These are phyloP conservation scores for Paramecium pentaurelia DNA, from an alignment of 73 alveolate genomes.

Conservation along the genomic window DNA sequence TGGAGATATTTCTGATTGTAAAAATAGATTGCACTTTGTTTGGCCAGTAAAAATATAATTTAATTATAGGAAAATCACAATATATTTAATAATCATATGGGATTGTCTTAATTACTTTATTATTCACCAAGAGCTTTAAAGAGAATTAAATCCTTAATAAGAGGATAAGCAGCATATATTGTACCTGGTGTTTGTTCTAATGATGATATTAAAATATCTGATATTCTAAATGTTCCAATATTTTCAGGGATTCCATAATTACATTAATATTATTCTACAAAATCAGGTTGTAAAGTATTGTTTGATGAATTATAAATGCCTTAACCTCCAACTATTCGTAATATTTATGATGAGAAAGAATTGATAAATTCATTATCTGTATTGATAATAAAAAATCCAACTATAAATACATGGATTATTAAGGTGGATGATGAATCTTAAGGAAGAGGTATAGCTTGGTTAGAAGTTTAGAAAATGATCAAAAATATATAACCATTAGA, in stretches of 20 bases:
- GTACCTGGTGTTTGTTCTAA: conserved; percentile 93
- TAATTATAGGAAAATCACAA: conserved; percentile 68
- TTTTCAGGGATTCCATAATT: conserved; percentile 95
- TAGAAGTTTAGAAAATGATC: conserved; percentile 71
- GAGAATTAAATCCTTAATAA: conserved; percentile 79
- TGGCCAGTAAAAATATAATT: conserved; percentile 63
- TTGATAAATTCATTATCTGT: conserved; percentile 88
- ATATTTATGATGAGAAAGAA: conserved; percentile 96
- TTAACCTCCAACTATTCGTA: conserved; percentile 93
- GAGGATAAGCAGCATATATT: conserved; percentile 87
- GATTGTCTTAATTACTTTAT: conserved; percentile 82
- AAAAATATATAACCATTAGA: not conserved
- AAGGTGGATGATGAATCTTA: conserved; percentile 96
- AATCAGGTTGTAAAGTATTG: conserved; percentile 93
- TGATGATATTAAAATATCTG: conserved; percentile 92
- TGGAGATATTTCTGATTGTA: conserved; percentile 88
- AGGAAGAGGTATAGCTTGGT: conserved; percentile 97
- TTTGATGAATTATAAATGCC: conserved; percentile 93
- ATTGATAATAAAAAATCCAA: conserved; percentile 88
- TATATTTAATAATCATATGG: conserved; percentile 86
- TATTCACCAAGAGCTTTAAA: conserved; percentile 92
- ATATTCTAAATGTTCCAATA: conserved; percentile 87
- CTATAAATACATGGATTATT: conserved; percentile 93
- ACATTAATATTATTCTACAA: conserved; percentile 88
- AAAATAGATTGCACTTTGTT: conserved; percentile 84